A percentile compares a stretch with the other conserved stretches of the same genome.
Evolutionary conservation across 495 filamentous ascomycete genomes (phyloP).

Genomic region (Parachaetomium inaequale): DNA sequence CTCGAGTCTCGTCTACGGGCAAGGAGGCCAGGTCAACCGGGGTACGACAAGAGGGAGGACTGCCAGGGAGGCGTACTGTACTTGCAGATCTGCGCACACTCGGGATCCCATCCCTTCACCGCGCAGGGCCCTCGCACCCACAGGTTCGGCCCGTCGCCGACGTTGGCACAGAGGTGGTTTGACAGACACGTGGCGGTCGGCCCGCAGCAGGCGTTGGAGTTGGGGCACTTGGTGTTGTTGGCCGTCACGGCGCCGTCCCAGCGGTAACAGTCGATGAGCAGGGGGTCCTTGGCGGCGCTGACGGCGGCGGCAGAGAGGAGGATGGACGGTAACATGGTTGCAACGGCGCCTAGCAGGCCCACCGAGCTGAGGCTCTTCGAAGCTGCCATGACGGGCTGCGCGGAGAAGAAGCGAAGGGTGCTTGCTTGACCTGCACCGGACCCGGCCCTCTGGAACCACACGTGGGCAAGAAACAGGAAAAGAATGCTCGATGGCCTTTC

Average conservation of each 20-base stretch:
- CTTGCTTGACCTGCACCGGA: neutral
- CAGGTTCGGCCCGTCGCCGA: slow-evolving; percentile 14
- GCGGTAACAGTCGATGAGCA: slow-evolving; percentile 18
- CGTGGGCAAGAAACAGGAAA: neutral
- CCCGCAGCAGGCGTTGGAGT: slow-evolving; percentile 27
- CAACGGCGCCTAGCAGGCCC: neutral
- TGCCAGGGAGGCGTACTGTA: slow-evolving; percentile 22
- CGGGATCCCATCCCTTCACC: slow-evolving; percentile 20
- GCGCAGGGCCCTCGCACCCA: slow-evolving; percentile 28
- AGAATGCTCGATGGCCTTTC: neutral
- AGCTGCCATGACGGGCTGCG: neutral
- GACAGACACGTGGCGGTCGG: slow-evolving; percentile 20
- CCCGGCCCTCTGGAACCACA: neutral
- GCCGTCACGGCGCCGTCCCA: slow-evolving; percentile 7
- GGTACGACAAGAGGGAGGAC: neutral
- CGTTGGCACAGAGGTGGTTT: slow-evolving; percentile 24
- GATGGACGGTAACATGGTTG: neutral
- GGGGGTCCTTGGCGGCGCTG: neutral
- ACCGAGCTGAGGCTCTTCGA: neutral
- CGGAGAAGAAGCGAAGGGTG: neutral
- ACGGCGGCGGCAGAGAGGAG: neutral
- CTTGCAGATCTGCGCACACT: slow-evolving; percentile 31
- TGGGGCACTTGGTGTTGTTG: slow-evolving; percentile 24
- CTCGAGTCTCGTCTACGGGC: slow-evolving; percentile 14
- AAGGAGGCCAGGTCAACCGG: neutral